Evolutionary conservation across 805 yeast genomes (phyloP).

Genomic region (Sugiyamaella lignohabitans): DNA sequence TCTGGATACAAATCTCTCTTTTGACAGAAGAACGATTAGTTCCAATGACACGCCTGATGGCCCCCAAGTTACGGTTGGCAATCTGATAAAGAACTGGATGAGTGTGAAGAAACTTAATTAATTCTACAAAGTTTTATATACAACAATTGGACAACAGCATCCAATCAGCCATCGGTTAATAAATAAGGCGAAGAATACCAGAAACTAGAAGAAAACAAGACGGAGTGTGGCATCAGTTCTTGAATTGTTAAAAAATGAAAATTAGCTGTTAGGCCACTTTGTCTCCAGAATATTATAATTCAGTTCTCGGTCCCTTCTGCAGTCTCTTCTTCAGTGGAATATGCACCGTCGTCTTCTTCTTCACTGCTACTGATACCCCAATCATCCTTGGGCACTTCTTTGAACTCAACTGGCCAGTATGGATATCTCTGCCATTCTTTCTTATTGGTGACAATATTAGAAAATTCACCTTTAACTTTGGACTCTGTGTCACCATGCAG

Average conservation of each 20-base stretch:
- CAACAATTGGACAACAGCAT: no score
- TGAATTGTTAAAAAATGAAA: no score
- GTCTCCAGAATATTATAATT: no score
- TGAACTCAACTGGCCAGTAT: constrained; percentile 32
- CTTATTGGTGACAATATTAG: constrained; percentile 29
- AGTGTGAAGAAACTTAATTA: neutral
- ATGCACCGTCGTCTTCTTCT: constrained; percentile 24
- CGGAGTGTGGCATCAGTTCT: no score
- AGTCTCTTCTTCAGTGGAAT: constrained; percentile 15
- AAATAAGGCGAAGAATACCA: no score
- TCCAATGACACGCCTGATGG: neutral
- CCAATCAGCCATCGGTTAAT: no score
- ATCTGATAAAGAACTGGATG: constrained; percentile 1
- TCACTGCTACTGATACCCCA: constrained; percentile 21
- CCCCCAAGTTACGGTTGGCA: neutral
- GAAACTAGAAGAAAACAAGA: no score
- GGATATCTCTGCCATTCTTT: constrained; percentile 30
- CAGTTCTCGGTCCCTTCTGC: neutral
- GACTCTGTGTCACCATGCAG: constrained; percentile 12
- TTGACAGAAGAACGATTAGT: neutral
- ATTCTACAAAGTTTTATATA: neutral
- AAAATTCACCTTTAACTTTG: constrained; percentile 31
- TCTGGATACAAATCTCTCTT: no score
- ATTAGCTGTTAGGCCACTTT: no score
- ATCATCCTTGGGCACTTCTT: constrained; percentile 15